Conservation (phyloP, 345 rosid genomes). For the Camelina sativa region DNA sequence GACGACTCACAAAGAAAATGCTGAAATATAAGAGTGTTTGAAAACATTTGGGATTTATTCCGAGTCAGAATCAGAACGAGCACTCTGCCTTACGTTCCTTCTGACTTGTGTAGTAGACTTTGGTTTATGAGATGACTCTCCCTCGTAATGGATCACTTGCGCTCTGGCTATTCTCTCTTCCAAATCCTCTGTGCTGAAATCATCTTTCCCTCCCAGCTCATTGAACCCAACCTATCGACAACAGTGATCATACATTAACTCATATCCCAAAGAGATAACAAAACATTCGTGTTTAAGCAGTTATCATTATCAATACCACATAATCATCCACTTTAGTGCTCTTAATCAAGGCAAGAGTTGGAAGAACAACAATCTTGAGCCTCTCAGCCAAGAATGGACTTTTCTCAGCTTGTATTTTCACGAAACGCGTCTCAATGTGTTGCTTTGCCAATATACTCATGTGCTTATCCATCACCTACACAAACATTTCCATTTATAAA, state of each 20-base stretch:
- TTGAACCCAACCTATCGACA: constrained; percentile 86
- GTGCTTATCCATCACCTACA: constrained; percentile 97
- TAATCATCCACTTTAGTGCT: constrained; percentile 98
- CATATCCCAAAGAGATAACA: not conserved
- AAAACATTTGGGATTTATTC: constrained; percentile 40
- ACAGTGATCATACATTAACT: not conserved
- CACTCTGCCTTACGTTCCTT: constrained; percentile 80
- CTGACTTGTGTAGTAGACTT: constrained; percentile 57
- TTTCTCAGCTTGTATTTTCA: constrained; percentile 95
- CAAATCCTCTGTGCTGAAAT: constrained; percentile 83
- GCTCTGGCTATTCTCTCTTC: constrained; percentile 94
- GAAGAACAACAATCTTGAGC: constrained; percentile 91
- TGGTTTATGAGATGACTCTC: constrained; percentile 69
- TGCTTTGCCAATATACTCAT: constrained; percentile 81
- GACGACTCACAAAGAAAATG: not conserved
- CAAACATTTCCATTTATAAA: not conserved
- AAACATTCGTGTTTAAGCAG: constrained; percentile 1
- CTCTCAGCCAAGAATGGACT: constrained; percentile 95
- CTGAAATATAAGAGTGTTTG: not conserved
- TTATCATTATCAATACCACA: constrained; percentile 56
- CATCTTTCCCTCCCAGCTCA: constrained; percentile 95
- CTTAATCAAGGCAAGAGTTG: constrained; percentile 92
- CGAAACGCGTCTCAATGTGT: constrained; percentile 94
- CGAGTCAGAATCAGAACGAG: constrained; percentile 63
- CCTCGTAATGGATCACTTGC: constrained; percentile 78